Evolutionary conservation across 257 asterid species (phyloP).

Genomic region (Plantago elongata): DNA sequence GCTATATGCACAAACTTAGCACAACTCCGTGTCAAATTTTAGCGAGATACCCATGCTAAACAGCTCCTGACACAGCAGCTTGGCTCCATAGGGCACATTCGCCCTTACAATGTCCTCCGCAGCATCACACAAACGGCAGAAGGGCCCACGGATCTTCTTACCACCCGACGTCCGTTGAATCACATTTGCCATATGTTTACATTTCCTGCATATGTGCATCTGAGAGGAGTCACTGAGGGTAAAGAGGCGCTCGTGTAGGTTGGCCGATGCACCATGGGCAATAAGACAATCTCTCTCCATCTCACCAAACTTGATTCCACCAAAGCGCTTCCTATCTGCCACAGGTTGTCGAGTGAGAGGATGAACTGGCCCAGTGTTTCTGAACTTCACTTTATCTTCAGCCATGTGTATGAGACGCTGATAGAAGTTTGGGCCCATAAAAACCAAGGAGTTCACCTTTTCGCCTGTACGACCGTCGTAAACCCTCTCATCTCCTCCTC

Average conservation of each 20-base stretch:
- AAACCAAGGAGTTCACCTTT: slow-evolving; percentile 48
- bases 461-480: slow-evolving; percentile 77
- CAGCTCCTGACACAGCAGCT: slow-evolving; percentile 81
- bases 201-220: slow-evolving; percentile 60
- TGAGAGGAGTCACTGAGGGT: slow-evolving; percentile 79
- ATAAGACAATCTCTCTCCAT: slow-evolving; percentile 93
- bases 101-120: slow-evolving; percentile 67
- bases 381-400: slow-evolving; percentile 82
- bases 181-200: slow-evolving; percentile 69
- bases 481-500: slow-evolving; percentile 83
- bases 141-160: slow-evolving; percentile 72
- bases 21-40: slow-evolving; percentile 72
- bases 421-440: slow-evolving; percentile 92
- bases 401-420: slow-evolving; percentile 94
- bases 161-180: slow-evolving; percentile 57
- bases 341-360: slow-evolving; percentile 81
- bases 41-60: slow-evolving; percentile 86
- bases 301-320: slow-evolving; percentile 80
- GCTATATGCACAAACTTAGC: slow-evolving; percentile 20
- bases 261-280: slow-evolving; percentile 85
- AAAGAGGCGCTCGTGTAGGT: slow-evolving; percentile 70
- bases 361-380: slow-evolving; percentile 79
- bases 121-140: slow-evolving; percentile 73
- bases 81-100: slow-evolving; percentile 87
- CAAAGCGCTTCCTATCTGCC: slow-evolving; percentile 75